Conservation (phyloP, 176 grass and related monocot genomes). For the Oryza glumipatula region DNA sequence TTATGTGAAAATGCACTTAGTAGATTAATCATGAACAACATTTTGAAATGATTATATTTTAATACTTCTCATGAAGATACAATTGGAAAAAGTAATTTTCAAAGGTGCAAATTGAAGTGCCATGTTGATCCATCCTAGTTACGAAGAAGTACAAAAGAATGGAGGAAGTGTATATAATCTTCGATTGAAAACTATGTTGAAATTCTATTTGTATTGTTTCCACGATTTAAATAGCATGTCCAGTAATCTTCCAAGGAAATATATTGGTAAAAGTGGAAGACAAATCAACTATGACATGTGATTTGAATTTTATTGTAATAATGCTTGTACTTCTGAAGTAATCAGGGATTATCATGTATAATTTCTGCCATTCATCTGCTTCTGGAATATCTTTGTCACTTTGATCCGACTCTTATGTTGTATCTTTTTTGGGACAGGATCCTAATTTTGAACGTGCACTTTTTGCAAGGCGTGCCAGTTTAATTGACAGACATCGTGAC, state of each 20-base stretch:
- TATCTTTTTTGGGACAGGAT: slow-evolving; percentile 54
- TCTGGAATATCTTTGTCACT: background rate
- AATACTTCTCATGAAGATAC: background rate
- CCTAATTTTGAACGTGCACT: slow-evolving; percentile 58
- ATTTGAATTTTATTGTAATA: background rate
- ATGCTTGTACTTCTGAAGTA: background rate
- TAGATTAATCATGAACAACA: background rate
- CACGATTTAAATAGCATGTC: background rate
- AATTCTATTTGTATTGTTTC: background rate
- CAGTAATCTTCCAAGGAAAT: background rate
- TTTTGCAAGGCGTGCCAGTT: slow-evolving; percentile 58
- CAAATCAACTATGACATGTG: background rate
- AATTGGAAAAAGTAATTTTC: background rate
- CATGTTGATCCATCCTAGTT: background rate
- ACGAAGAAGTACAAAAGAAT: background rate
- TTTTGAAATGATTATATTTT: background rate
- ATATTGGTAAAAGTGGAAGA: background rate
- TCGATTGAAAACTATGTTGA: background rate
- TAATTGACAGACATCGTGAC: slow-evolving; percentile 84
- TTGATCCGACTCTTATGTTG: slow-evolving; percentile 21
- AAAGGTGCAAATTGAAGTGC: background rate
- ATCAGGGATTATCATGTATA: background rate
- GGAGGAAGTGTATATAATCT: background rate
- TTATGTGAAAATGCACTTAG: background rate
- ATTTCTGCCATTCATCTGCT: background rate